phyloP scores from a whole-genome alignment of 2,329 filamentous ascomycete genomes.

The Cladophialophora exuberans region DNA sequence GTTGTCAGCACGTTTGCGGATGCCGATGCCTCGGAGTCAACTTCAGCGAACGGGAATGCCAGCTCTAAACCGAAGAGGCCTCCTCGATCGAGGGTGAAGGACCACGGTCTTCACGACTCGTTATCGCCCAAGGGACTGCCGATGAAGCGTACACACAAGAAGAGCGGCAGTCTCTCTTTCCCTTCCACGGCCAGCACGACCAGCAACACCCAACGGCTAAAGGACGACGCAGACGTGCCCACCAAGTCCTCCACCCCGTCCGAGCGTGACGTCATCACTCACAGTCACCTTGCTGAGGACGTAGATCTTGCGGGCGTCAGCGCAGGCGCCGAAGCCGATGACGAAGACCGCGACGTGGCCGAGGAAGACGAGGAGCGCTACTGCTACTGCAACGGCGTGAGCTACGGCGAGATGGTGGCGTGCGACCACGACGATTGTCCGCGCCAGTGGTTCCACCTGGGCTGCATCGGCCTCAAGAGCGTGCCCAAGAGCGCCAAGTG shows the following conservation, averaged over 20 bases:
- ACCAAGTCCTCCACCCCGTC: constrained; percentile 19
- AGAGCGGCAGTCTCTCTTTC: constrained; percentile 37
- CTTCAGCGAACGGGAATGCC: constrained; percentile 19
- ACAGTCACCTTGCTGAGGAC: not conserved
- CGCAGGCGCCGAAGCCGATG: constrained; percentile 25
- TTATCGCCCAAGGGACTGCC: constrained; percentile 35
- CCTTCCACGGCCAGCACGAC: constrained; percentile 7
- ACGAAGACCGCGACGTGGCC: constrained; percentile 42
- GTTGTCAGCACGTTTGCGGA: constrained; percentile 43
- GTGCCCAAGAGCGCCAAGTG: constrained; percentile 81
- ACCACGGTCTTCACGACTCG: constrained; percentile 34
- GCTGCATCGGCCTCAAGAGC: constrained; percentile 77
- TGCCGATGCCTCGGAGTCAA: constrained; percentile 30
- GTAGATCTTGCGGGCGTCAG: constrained; percentile 32
- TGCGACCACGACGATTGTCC: constrained; percentile 75
- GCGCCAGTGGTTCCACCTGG: constrained; percentile 82
- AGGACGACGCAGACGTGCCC: constrained; percentile 17
- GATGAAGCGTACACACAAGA: constrained; percentile 42
- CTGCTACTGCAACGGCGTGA: constrained; percentile 78
- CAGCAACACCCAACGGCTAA: constrained; percentile 6
- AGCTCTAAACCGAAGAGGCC: constrained; percentile 29
- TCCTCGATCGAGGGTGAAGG: constrained; percentile 31
- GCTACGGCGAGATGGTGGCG: constrained; percentile 83
- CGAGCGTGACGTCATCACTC: constrained; percentile 19
- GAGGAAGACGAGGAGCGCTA: constrained; percentile 74